These are phyloP conservation scores for Chlorella sp. DNA, from an alignment of 139 green algal species.

Conservation along the genomic window DNA sequence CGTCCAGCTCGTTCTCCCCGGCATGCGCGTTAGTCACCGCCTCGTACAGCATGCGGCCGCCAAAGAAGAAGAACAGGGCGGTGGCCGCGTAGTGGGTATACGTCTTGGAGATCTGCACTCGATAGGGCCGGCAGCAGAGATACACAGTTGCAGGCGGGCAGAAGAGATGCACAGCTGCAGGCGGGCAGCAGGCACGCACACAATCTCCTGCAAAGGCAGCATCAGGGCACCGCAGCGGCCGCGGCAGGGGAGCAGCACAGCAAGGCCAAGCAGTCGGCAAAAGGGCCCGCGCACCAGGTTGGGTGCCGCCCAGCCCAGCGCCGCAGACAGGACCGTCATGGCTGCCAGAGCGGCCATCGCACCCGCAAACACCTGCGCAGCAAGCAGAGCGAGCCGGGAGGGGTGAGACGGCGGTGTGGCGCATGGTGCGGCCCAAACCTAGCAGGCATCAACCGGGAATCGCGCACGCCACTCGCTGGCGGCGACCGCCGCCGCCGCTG, in stretches of 20 bases:
- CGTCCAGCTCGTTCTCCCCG: slow-evolving; percentile 77
- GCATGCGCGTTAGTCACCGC: slow-evolving; percentile 36
- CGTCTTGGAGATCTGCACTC: slow-evolving; percentile 46
- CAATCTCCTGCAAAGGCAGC: too few relatives aligned
- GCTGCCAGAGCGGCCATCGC: slow-evolving; percentile 82
- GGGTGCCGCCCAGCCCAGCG: slow-evolving; percentile 88
- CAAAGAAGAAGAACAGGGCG: slow-evolving; percentile 93
- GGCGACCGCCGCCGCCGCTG: neutral
- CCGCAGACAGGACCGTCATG: slow-evolving; percentile 93
- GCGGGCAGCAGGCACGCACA: too few relatives aligned
- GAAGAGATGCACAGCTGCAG: neutral
- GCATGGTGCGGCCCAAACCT: too few relatives aligned
- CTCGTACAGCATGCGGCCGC: slow-evolving; percentile 85
- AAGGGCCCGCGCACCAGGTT: slow-evolving; percentile 85
- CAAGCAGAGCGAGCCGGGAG: too few relatives aligned
- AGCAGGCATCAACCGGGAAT: neutral
- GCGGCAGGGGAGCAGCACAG: too few relatives aligned
- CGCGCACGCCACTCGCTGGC: neutral
- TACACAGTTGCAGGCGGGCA: too few relatives aligned
- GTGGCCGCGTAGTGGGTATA: slow-evolving; percentile 91
- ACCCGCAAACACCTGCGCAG: slow-evolving; percentile 86
- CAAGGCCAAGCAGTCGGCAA: too few relatives aligned
- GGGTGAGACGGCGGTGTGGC: too few relatives aligned
- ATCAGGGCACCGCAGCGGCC: too few relatives aligned
- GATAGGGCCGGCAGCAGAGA: neutral